These are phyloP conservation scores for Penicillium coffeae DNA, from an alignment of 495 filamentous ascomycete genomes.

Conservation along the genomic window DNA sequence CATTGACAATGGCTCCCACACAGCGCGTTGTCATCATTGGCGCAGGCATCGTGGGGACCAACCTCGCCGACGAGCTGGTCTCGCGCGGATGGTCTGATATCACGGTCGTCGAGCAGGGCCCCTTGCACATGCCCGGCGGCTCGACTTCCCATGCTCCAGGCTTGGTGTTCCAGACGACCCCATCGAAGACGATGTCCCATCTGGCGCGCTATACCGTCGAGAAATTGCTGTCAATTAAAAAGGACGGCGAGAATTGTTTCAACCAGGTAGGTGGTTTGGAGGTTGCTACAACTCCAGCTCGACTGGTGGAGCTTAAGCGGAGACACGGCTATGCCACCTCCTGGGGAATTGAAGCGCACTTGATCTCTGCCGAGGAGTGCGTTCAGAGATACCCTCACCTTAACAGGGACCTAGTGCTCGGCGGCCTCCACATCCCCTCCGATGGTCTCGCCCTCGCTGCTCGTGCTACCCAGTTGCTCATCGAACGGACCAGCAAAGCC, in stretches of 20 bases:
- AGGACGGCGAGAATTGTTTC: constrained; percentile 42
- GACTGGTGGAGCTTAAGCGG: constrained; percentile 49
- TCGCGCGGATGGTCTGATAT: constrained; percentile 47
- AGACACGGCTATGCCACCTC: constrained; percentile 47
- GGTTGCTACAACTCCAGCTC: constrained; percentile 45
- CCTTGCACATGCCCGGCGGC: constrained; percentile 47
- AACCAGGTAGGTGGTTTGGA: constrained; percentile 50
- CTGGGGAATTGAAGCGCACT: constrained; percentile 43
- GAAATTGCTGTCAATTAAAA: constrained; percentile 42
- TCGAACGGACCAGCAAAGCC: constrained; percentile 41
- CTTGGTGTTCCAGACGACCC: constrained; percentile 48
- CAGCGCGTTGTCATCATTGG: constrained; percentile 49
- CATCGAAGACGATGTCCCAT: constrained; percentile 48
- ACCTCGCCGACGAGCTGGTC: constrained; percentile 51
- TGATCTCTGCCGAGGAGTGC: constrained; percentile 43
- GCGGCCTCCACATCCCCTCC: constrained; percentile 46
- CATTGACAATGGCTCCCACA: constrained; percentile 17
- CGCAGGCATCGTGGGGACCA: constrained; percentile 51
- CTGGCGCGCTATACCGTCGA: constrained; percentile 47
- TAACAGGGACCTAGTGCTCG: constrained; percentile 41
- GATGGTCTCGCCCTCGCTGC: constrained; percentile 50
- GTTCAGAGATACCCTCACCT: constrained; percentile 39
- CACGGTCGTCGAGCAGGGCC: constrained; percentile 53
- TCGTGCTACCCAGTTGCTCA: constrained; percentile 46
- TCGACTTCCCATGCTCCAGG: constrained; percentile 53